These are phyloP conservation scores for Coccomyxa subellipsoidea DNA, from an alignment of 163 green algal genomes.

Conservation along the genomic window DNA sequence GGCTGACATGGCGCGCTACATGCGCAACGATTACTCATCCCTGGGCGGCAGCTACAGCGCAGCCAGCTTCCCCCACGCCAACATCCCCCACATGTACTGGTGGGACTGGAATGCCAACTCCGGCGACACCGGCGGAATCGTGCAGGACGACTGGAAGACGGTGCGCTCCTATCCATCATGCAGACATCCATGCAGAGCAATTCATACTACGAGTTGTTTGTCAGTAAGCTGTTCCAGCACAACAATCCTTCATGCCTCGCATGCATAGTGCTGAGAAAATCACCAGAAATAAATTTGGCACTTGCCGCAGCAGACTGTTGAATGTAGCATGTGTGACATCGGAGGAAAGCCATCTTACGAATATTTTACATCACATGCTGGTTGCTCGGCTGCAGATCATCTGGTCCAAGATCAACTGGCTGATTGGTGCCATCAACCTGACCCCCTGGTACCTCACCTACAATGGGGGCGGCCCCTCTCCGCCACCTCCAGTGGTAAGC, in stretches of 20 bases:
- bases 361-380: background rate
- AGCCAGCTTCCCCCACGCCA: background rate
- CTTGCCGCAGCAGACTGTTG: no score
- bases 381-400: conserved; percentile 1
- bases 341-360: background rate
- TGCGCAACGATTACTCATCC: conserved; percentile 1
- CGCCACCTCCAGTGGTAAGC: background rate
- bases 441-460: conserved; percentile 17
- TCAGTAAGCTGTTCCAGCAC: no score
- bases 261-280: no score
- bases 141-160: conserved; percentile 24
- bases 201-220: no score
- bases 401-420: conserved; percentile 4
- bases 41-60: background rate
- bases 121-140: conserved; percentile 28
- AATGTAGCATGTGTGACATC: no score
- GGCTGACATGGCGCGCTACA: conserved; percentile 1
- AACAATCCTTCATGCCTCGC: no score
- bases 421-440: background rate
- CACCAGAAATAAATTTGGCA: no score
- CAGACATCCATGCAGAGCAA: background rate
- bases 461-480: background rate
- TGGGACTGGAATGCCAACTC: conserved; percentile 14
- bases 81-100: background rate
- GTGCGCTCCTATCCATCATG: background rate